These are phyloP conservation scores for Pseudogymnoascus sp. DNA, from an alignment of 2,329 filamentous ascomycete species.

Conservation along the genomic window DNA sequence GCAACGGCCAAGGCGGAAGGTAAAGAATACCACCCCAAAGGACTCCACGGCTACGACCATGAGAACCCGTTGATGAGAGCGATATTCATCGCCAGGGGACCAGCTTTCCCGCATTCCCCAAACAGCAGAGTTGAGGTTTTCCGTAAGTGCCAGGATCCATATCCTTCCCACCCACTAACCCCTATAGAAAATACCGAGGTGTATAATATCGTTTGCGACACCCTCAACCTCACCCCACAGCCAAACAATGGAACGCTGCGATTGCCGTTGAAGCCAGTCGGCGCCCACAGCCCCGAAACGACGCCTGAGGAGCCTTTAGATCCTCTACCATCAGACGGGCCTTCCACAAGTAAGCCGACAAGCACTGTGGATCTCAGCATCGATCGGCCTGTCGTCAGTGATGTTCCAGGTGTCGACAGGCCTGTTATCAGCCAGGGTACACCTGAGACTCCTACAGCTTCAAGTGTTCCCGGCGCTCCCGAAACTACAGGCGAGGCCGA, in stretches of 20 bases:
- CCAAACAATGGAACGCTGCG: conserved; percentile 84
- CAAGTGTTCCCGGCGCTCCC: conserved; percentile 1
- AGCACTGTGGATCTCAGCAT: background rate
- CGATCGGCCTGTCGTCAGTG: conserved; percentile 14
- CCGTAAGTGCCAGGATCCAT: conserved; percentile 48
- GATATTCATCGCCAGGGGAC: conserved; percentile 86
- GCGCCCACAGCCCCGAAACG: conserved; percentile 43
- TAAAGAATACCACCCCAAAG: conserved; percentile 66
- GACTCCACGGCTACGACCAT: conserved; percentile 91
- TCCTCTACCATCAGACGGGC: conserved; percentile 31
- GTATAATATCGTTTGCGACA: conserved; percentile 91
- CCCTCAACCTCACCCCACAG: conserved; percentile 60
- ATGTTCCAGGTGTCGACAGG: conserved; percentile 5
- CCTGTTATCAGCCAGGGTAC: background rate
- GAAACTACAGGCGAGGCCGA: conserved; percentile 15
- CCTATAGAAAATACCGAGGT: conserved; percentile 78
- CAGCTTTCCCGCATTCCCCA: conserved; percentile 78
- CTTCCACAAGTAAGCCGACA: background rate
- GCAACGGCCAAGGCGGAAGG: conserved; percentile 54
- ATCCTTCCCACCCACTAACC: background rate
- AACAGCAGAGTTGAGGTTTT: conserved; percentile 75
- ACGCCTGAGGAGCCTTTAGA: conserved; percentile 44
- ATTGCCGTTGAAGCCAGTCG: conserved; percentile 46
- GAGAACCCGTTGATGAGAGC: conserved; percentile 92
- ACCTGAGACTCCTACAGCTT: background rate